phyloP scores from a whole-genome alignment of 176 grass and related monocot species.

The Juncus effusus region DNA sequence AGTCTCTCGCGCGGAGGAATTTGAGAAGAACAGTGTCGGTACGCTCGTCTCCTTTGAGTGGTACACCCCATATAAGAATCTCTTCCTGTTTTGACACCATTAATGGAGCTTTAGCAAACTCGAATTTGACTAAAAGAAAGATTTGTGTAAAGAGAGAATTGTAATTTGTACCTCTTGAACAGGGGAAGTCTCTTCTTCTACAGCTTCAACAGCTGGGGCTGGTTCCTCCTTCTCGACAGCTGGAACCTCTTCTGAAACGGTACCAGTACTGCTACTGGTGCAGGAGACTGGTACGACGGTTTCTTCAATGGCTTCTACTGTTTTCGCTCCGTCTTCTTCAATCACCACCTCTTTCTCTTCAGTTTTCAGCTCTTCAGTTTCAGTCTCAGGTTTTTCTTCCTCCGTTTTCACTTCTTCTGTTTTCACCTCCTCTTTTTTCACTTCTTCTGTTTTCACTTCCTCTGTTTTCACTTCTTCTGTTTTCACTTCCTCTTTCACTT shows the following conservation, averaged over 20 bases:
- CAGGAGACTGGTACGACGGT: constrained; percentile 42
- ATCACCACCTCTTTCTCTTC: constrained; percentile 52
- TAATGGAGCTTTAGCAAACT: no score
- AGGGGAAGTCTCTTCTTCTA: constrained; percentile 8
- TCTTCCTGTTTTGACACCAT: constrained; percentile 21
- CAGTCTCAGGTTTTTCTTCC: background rate
- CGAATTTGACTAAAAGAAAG: no score
- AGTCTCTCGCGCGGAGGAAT: constrained; percentile 88
- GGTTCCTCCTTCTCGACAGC: constrained; percentile 12
- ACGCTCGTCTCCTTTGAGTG: constrained; percentile 71
- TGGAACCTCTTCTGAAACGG: constrained; percentile 29
- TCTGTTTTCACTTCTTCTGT: constrained; percentile 20
- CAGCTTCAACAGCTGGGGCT: constrained; percentile 16
- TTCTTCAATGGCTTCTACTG: constrained; percentile 57
- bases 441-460: constrained; percentile 28
- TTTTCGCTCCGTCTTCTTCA: constrained; percentile 59
- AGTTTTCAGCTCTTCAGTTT: constrained; percentile 20
- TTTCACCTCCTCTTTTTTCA: constrained; percentile 22
- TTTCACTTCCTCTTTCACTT: constrained; percentile 34
- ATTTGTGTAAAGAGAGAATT: no score
- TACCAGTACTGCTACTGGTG: constrained; percentile 22
- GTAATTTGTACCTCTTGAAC: constrained; percentile 11
- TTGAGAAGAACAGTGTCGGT: constrained; percentile 84
- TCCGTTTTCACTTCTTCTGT: constrained; percentile 32
- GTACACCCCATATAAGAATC: constrained; percentile 86